phyloP scores from a whole-genome alignment of 1,139 yeast species.

The Sugiyamaella castrensis region DNA sequence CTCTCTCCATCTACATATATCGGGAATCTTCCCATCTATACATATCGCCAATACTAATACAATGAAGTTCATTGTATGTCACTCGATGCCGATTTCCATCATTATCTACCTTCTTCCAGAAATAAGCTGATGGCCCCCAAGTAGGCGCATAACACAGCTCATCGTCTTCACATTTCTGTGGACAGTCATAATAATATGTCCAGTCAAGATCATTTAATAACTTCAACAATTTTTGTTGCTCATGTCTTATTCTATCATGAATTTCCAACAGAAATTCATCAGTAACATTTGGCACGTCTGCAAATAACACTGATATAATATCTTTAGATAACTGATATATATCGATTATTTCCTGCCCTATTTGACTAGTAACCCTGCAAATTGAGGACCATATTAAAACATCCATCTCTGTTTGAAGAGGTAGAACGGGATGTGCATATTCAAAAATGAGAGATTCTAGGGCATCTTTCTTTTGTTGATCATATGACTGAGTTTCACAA shows the following conservation, averaged over 20 bases:
- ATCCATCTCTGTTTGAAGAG: slow-evolving; percentile 40
- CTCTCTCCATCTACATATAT: too few species aligned
- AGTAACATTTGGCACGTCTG: slow-evolving; percentile 12
- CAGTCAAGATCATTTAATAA: slow-evolving; percentile 40
- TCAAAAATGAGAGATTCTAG: slow-evolving; percentile 41
- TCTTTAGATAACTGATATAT: slow-evolving; percentile 36
- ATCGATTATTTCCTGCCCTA: slow-evolving; percentile 40
- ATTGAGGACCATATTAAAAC: slow-evolving; percentile 48
- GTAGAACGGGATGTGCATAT: slow-evolving; percentile 44
- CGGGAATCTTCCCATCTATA: too few species aligned
- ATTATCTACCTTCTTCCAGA: slow-evolving; percentile 9
- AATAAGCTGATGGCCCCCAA: slow-evolving; percentile 49
- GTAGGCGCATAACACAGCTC: slow-evolving; percentile 54
- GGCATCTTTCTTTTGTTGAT: slow-evolving; percentile 28
- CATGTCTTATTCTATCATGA: slow-evolving; percentile 10
- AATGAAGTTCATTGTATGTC: slow-evolving; percentile 8
- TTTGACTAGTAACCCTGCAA: slow-evolving; percentile 38
- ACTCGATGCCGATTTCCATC: slow-evolving; percentile 8
- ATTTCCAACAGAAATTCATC: slow-evolving; percentile 5
- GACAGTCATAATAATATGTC: slow-evolving; percentile 46
- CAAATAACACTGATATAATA: slow-evolving; percentile 28
- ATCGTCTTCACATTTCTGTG: slow-evolving; percentile 41
- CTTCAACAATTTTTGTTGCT: slow-evolving; percentile 21
- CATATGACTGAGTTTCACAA: slow-evolving; percentile 13
- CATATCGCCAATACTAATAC: slow-evolving; percentile 11